Evolutionary conservation across 2,329 filamentous ascomycete genomes (phyloP), one percentile per base, ranked within the genome.

Genomic region (Colletotrichum endophyticum): DNA sequence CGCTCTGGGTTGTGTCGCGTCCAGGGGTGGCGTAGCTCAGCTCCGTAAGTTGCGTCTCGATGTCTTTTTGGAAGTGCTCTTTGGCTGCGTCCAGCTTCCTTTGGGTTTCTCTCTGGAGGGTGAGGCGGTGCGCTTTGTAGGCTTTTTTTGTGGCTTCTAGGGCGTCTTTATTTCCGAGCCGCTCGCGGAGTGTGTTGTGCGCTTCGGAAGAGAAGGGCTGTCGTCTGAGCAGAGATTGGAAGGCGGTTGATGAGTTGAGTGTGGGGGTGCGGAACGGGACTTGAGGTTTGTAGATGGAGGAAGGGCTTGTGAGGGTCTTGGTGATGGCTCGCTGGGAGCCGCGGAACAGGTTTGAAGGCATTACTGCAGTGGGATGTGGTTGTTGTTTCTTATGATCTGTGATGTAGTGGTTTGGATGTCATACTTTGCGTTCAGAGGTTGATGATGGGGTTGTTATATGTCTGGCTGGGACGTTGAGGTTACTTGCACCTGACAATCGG

Each of bases 41-140:
- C 1, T 49, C 39, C 19, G 1, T 22, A 0, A 3, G 39, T 5
- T 49, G 9, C 2, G 0, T 2, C 0, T 49, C 5, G 3, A 49
- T 49, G 1, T n/a, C 9, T 12, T 4, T n/a, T 22, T n/a, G 39
- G 3, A 49, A 4, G 0, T 49, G 39, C 39, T 49, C 39, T 3
- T 49, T 49, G 1, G 39, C 39, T n/a, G 5, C 9, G 39, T 44
- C 39, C 36, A 39, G 36, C 16, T 39, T 39, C 16, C 36, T 44
- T 16, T 19, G 36, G 36, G 4, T 44, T 11, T 44, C 36, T 11
- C 2, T 19, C n/a, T 19, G 8, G 3, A 44, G 39, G 39, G 16
- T 1, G 0, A n/a, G 39, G 39, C 16, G 39, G 39, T 2, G 19
- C 44, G 44, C 44, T 8, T 49, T 11, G 44, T 22, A 22, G 44